Evolutionary conservation across 257 asterid genomes (phyloP), one percentile per base, ranked within the genome.

Genomic region (Nicotiana tabacum): DNA sequence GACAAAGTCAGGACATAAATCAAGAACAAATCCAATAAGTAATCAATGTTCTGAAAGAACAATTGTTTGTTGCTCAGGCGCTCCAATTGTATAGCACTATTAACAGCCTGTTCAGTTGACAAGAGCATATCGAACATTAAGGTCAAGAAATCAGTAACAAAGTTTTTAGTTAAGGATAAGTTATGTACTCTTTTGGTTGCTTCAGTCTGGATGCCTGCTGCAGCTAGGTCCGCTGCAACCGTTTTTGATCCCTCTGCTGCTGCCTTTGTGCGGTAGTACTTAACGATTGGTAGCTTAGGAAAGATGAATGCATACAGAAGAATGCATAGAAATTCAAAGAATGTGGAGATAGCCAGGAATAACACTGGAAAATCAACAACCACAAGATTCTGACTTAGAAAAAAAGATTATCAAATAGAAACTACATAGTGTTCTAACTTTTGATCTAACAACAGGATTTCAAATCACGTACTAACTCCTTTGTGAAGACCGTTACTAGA

Each of bases 161-260:
- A 21, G 15, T 72, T 6, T 3, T 72, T 27, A 43, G 58, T 8
- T 68, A 77, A 65, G 33, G 27, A 70, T 66, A 21, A 76, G n/a
- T 74, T 58, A 5, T 55, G 0, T 77, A 84, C 89, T 18, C 9
- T 79, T 60, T 46, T 84, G 13, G 57, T 80, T 74, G 83, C 82
- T 29, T 83, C 35, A 53, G 87, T 37, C 18, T 88, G 86, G 76
- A 93, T 87, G 11, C 97, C 95, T 11, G 86, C 97, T 32, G 90
- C 98, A 79, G 98, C 97, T n/a, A 95, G 92, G 74, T 93, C 98
- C 9, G 98, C 92, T 33, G 92, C 13, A 56, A 95, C 97, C 5
- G 98, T 95, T 86, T 86, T 93, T 9, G 98, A 93, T 30, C 98
- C 98, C 88, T 95, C 93, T 15, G 83, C 78, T 37, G 98, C 93